These are phyloP conservation scores for Groenewaldozyma tartarivorans DNA, from an alignment of 805 yeast species.

Conservation along the genomic window DNA sequence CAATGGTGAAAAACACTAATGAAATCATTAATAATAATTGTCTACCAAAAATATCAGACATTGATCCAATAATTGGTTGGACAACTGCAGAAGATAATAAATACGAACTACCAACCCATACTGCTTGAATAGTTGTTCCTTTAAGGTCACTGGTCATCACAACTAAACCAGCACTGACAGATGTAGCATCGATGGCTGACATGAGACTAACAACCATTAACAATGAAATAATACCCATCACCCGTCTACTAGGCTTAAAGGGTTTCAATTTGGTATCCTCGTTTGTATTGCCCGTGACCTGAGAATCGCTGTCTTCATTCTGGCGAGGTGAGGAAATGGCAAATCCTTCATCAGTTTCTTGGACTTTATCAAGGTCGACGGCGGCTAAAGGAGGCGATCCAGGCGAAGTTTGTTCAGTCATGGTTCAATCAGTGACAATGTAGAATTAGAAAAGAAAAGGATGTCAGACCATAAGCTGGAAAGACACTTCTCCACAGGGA, in stretches of 20 bases:
- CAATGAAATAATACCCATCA: neutral
- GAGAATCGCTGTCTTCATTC: too few relatives aligned
- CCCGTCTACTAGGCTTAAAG: conserved; percentile 14
- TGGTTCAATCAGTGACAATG: too few relatives aligned
- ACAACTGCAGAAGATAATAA: conserved; percentile 17
- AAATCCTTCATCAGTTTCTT: too few relatives aligned
- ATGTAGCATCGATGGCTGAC: conserved; percentile 14
- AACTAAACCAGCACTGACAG: conserved; percentile 12
- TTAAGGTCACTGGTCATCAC: conserved; percentile 11
- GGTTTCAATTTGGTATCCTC: neutral
- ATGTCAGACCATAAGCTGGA: too few relatives aligned
- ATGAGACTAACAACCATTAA: conserved; percentile 11
- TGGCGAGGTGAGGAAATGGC: too few relatives aligned
- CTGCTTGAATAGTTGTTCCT: conserved; percentile 22
- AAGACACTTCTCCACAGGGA: too few relatives aligned
- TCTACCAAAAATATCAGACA: conserved; percentile 28
- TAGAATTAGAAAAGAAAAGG: too few relatives aligned
- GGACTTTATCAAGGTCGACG: too few relatives aligned
- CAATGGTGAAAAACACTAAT: conserved; percentile 47
- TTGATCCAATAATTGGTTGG: conserved; percentile 10
- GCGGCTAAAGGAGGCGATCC: too few relatives aligned
- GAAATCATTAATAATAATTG: conserved; percentile 40
- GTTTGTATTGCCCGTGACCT: neutral
- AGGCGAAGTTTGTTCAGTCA: too few relatives aligned
- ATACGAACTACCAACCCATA: conserved; percentile 25